A percentile compares a stretch with the other conserved stretches of the same genome.
phyloP scores from a whole-genome alignment of 495 filamentous ascomycete genomes.

The Margaritispora aquatica region DNA sequence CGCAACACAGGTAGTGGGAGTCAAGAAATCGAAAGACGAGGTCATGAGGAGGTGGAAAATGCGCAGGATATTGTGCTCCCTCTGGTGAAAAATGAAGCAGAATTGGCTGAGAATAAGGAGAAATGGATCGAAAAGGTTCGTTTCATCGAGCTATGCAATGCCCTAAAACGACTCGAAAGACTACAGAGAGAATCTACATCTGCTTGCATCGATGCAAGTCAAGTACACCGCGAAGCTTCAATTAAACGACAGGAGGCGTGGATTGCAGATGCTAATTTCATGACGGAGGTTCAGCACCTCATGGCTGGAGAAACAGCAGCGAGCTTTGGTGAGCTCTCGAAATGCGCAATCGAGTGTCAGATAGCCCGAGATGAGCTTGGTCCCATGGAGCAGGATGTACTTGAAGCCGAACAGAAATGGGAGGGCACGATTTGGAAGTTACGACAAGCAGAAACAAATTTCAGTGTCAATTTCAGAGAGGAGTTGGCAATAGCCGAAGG shows the following conservation, averaged over 20 bases:
- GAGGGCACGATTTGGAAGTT: background rate
- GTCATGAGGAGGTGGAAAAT: background rate
- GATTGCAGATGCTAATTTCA: background rate
- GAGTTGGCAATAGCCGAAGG: too few species aligned
- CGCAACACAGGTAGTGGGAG: background rate
- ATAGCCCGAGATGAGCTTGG: constrained; percentile 9
- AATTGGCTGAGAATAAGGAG: background rate
- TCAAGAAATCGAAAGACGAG: background rate
- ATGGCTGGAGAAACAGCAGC: background rate
- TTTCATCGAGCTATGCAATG: background rate
- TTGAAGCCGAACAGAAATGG: constrained; percentile 12
- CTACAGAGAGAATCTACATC: background rate
- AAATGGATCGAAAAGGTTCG: background rate
- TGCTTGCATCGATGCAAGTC: background rate
- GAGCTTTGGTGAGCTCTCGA: background rate
- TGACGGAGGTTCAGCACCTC: background rate
- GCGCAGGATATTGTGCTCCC: background rate
- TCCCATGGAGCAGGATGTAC: constrained; percentile 15
- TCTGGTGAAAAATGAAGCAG: background rate
- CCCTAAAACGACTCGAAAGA: background rate
- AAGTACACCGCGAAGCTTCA: background rate
- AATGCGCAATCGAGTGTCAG: constrained; percentile 4
- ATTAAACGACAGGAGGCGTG: background rate
- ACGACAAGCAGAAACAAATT: background rate
- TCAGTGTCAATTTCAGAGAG: background rate